Base-by-base conservation (phyloP, 345 rosid species). In the Boechera divaricarpa region DNA sequence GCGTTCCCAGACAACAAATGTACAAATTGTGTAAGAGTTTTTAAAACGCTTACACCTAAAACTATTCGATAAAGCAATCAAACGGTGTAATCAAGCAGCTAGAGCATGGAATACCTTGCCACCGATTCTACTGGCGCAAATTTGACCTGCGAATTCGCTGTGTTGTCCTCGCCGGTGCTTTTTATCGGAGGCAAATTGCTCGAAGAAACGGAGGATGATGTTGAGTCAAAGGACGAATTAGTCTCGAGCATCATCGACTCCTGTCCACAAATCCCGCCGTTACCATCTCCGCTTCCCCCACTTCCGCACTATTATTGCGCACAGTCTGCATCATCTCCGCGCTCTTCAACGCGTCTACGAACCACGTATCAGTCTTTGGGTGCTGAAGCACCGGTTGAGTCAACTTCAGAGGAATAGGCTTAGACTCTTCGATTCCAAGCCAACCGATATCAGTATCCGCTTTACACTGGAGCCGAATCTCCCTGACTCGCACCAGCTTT, bases 311-410 rank as follows among this genome's bases (percentile, higher is more conserved):
- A 39, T 75, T 69, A 38, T 57, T 71, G 38, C 72, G 70, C 60
- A 72, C 69, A 56, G 74, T 71, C 76, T 81, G 84, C 85, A 82
- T 76, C 69, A 82, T 82, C 82, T 82, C 84, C 11, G 87, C 84
- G 61, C 86, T 82, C 81, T 85, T 88, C 68, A 93, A 81, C 51
- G 89, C 94, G 70, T 93, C 98, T 31, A 81, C 84, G 66, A 93
- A 90, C 97, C 94, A 93, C 45, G 80, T 67, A 74, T 90, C 98
- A 2, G 91, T 88, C 86, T 84, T 93, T 2, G 97, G 97, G 26
- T 90, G 91, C 63, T 74, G 76, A 16, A 79, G 74, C 55, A 79
- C 74, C 12, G 75, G 79, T 67, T 69, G 79, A 67, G 72, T 81
- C 82, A 83, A 76, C 66, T 84, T 82, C 31, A 66, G 36, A 42